A percentile compares a stretch with the other conserved stretches of the same genome.
These are phyloP conservation scores for Scenedesmus sp. DNA, from an alignment of 163 green algal species.

Conservation along the genomic window DNA sequence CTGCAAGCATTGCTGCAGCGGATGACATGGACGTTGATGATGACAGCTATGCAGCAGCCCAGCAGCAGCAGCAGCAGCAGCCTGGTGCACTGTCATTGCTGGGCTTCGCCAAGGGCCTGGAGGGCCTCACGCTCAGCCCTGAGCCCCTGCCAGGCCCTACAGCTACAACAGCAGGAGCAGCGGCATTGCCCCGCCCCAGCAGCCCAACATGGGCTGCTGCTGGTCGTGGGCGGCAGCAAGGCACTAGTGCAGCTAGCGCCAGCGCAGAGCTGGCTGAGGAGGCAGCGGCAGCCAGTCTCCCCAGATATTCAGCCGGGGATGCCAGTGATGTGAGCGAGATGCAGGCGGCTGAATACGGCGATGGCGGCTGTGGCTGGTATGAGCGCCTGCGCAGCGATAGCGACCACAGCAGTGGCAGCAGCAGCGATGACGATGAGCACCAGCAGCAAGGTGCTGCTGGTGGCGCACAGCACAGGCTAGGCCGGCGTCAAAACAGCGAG, in stretches of 20 bases:
- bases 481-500: not conserved
- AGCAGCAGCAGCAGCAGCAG: slow-evolving; percentile 8
- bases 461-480: not conserved
- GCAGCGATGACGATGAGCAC: slow-evolving; percentile 21
- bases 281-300: not conserved
- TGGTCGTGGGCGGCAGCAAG: not conserved
- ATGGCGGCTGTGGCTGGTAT: not conserved
- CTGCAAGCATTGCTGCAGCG: not conserved
- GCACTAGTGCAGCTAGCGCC: not conserved
- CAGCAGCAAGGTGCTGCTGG: not conserved
- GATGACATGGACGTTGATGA: slow-evolving; percentile 36
- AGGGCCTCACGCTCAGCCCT: not conserved
- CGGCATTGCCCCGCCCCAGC: not conserved
- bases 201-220: not conserved
- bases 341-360: not conserved
- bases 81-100: not conserved
- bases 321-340: not conserved
- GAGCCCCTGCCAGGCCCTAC: not conserved
- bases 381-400: slow-evolving; percentile 31
- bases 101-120: slow-evolving; percentile 34
- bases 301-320: not conserved
- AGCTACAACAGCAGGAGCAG: not conserved
- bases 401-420: slow-evolving; percentile 1
- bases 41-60: not conserved
- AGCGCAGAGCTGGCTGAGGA: not conserved